Conservation (phyloP, 2,329 filamentous ascomycete genomes). For the Fusarium pilosicola region DNA sequence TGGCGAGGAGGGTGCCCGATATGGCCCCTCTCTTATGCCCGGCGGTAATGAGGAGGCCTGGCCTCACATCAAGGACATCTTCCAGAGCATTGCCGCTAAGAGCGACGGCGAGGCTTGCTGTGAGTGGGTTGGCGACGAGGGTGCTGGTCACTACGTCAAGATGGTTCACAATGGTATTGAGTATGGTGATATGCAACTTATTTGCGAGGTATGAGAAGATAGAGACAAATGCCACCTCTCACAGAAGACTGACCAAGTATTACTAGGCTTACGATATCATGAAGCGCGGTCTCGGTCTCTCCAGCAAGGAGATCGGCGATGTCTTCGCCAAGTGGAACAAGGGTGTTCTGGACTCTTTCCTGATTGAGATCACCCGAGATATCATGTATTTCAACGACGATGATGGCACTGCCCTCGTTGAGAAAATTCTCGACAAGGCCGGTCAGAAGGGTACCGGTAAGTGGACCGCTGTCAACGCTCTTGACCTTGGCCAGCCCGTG, state of each 20-base stretch:
- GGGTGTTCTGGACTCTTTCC: conserved; percentile 97
- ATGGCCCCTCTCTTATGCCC: conserved; percentile 97
- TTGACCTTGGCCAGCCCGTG: conserved; percentile 98
- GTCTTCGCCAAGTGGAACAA: conserved; percentile 97
- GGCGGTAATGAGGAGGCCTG: conserved; percentile 98
- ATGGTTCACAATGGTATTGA: conserved; percentile 99
- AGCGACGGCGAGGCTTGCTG: conserved; percentile 97
- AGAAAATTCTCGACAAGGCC: conserved; percentile 99
- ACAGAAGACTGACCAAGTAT: conserved; percentile 31
- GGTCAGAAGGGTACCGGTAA: conserved; percentile 99
- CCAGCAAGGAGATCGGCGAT: conserved; percentile 94
- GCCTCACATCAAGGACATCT: conserved; percentile 98
- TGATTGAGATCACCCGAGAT: conserved; percentile 98
- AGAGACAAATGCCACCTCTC: neutral
- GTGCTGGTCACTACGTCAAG: conserved; percentile 99
- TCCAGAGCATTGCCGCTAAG: conserved; percentile 98
- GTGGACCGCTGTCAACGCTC: conserved; percentile 99
- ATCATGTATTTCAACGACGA: conserved; percentile 99
- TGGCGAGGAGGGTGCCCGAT: conserved; percentile 98
- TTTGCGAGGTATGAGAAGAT: conserved; percentile 81
- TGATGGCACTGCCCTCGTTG: conserved; percentile 87
- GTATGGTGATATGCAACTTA: conserved; percentile 99
- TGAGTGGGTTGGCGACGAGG: conserved; percentile 99
- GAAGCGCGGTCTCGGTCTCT: conserved; percentile 94
- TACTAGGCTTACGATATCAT: conserved; percentile 96